phyloP scores from a whole-genome alignment of 2,329 filamentous ascomycete species.

The Nakataea oryzae region DNA sequence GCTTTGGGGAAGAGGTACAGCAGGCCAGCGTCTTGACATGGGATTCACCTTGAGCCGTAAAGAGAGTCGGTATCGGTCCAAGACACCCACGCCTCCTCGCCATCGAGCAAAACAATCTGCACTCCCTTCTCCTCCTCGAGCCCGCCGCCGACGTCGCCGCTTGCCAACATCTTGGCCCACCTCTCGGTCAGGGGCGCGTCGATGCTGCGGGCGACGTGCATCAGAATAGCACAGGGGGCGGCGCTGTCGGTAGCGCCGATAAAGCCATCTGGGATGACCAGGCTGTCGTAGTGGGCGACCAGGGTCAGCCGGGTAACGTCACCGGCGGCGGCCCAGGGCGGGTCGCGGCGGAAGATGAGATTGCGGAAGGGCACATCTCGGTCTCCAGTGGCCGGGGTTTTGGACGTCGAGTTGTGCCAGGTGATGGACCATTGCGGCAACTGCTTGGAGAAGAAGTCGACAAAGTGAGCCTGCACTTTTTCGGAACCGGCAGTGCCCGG shows the following conservation, averaged over 20 bases:
- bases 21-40: not conserved
- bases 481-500: conserved; percentile 71
- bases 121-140: conserved; percentile 72
- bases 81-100: conserved; percentile 78
- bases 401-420: conserved; percentile 84
- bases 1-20: not conserved
- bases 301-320: conserved; percentile 75
- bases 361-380: conserved; percentile 74
- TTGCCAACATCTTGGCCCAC: conserved; percentile 63
- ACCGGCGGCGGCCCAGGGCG: conserved; percentile 65
- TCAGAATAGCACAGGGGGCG: conserved; percentile 84
- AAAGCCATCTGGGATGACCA: conserved; percentile 71
- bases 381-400: conserved; percentile 64
- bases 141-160: conserved; percentile 38
- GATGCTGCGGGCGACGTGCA: conserved; percentile 74
- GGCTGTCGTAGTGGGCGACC: conserved; percentile 90
- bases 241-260: conserved; percentile 91
- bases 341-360: conserved; percentile 77
- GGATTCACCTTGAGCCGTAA: conserved; percentile 81
- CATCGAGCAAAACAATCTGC: conserved; percentile 83
- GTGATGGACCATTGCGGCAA: conserved; percentile 72
- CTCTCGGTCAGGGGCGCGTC: conserved; percentile 71
- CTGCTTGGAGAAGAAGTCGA: conserved; percentile 63
- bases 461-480: conserved; percentile 70
- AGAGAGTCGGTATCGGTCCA: conserved; percentile 80